Base-by-base conservation (phyloP, 2,329 filamentous ascomycete genomes). In the Colletotrichum paranaense region DNA sequence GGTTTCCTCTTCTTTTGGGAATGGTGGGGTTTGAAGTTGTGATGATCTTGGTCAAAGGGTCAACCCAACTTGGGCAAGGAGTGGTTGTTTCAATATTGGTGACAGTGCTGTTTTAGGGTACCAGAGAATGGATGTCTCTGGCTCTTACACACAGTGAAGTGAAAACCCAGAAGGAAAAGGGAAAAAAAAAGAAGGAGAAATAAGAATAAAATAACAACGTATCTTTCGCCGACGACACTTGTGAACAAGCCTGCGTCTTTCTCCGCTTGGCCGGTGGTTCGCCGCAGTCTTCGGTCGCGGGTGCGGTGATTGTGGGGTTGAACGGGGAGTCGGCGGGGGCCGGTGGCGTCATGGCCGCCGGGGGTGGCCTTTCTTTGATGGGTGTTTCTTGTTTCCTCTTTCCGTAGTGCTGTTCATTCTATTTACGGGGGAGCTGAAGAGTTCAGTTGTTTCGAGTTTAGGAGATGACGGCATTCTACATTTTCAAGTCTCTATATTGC, bases 221-320 rank as follows among this genome's bases (percentile, higher is more conserved):
- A 53, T 6, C 69, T 77, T 78, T 24, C 78, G 75, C 24, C 75
- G 75, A 19, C 78, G 72, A 55, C 78, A 79, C 38, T 77, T 76
- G 75, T 32, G 65, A 56, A 24, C 30, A 68, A n/a, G 30, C 69
- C 9, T 62, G 22, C n/a, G 46, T 64, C 42, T 69, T 56, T 26
- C 53, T 19, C 35, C 66, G 38, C n/a, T 55, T 26, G 70, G 38
- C 55, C 53, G 66, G 69, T 26, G 65, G 65, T 32, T 63, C 32
- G 19, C 22, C 14, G 28, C 55, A 49, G 14, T 38, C 8, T n/a
- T 49, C 42, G 42, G 42, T 19, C 42, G 8, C 12, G 35, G 42
- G 35, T 35, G n/a, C 22, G 52, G 30, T 22, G n/a, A 35, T 19
- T 49, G 38, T 22, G 38, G 53, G 55, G 62, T 66, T 55, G 62